Percentiles rank a stretch among this genome's conserved stretches.
Evolutionary conservation across 1,139 yeast genomes (phyloP).

Genomic region (Saccharomyces hybrid): DNA sequence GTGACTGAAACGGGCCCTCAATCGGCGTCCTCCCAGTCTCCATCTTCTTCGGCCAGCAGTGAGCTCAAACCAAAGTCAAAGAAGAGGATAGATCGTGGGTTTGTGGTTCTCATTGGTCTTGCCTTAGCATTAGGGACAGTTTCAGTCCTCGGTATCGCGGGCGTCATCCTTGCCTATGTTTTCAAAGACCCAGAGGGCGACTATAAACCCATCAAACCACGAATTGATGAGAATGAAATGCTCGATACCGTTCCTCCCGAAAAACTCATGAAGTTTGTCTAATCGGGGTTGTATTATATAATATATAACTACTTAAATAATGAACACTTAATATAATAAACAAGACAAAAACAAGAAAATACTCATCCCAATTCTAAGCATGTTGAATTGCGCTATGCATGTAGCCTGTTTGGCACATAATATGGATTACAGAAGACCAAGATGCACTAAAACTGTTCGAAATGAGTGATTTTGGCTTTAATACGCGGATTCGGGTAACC

Average conservation of each 20-base stretch:
- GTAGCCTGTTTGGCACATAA: too few relatives aligned
- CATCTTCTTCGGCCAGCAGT: conserved; percentile 23
- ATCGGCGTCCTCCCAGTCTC: conserved; percentile 17
- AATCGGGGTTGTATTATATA: conserved; percentile 4
- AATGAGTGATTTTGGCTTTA: not conserved
- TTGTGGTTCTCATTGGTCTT: conserved; percentile 77
- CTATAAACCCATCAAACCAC: conserved; percentile 31
- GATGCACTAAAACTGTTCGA: not conserved
- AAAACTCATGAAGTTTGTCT: conserved; percentile 39
- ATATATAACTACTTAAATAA: not conserved
- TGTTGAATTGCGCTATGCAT: too few relatives aligned
- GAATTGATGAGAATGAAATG: conserved; percentile 55
- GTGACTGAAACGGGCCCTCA: conserved; percentile 12
- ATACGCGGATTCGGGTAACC: not conserved
- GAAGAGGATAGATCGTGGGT: conserved; percentile 46
- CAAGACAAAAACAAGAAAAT: not conserved
- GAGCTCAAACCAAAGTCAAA: conserved; percentile 13
- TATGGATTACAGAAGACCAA: not conserved
- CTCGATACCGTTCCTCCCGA: conserved; percentile 56
- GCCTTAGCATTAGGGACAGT: conserved; percentile 86
- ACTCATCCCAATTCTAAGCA: too few relatives aligned
- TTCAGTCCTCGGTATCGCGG: conserved; percentile 54
- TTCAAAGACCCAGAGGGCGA: conserved; percentile 31
- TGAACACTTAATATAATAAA: not conserved
- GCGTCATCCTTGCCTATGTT: conserved; percentile 44